Evolutionary conservation across 306 rosid species (phyloP), one percentile per base, ranked within the genome.

Genomic region (Datisca glomerata): DNA sequence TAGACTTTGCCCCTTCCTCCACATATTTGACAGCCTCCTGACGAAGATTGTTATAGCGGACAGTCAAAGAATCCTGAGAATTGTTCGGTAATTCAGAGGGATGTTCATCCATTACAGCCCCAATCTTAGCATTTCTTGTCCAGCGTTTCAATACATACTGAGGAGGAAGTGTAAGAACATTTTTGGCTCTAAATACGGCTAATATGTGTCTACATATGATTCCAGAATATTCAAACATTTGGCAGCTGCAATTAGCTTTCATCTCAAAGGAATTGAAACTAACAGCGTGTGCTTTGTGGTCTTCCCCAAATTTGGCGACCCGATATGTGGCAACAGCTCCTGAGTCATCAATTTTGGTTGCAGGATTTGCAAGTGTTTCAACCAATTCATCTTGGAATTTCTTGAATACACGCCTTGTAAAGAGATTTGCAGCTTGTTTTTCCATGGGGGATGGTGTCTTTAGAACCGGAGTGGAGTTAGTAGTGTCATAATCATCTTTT

Each of bases 381-480:
- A 82, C 94, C 61, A 87, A 70, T 61, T 87, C 94, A 45, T 81
- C 93, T 61, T 82, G 94, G 51, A 87, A 87, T 55, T 76, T 82
- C 66, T 70, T 69, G 55, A 82, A 87, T 60, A 87, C 67, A 57
- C 73, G 73, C 63, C 81, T 67, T 1, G 94, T 82, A 51, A 76
- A 86, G 24, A 82, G 79, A 59, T 47, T 63, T 21, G 87, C 94
- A 45, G 93, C 94, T 71, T 86, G 94, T 47, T 81, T 82, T 61
- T 86, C 96, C 91, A 81, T 86, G 23, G 94, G 94, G 39, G 94
- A 81, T 36, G 94, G 94, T 28, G 92, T 81, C 72, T 73, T 86
- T 29, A 86, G 64, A 50, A 66, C 64, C 3, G 84, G 92, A 46
- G 57, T 60, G 27, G 64, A 70, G 55, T 61, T 70, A 43, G 49